A percentile compares a stretch with the other conserved stretches of the same genome.
Evolutionary conservation across 1,284 basidiomycete species (phyloP).

Genomic region (Phlebopus sp.): DNA sequence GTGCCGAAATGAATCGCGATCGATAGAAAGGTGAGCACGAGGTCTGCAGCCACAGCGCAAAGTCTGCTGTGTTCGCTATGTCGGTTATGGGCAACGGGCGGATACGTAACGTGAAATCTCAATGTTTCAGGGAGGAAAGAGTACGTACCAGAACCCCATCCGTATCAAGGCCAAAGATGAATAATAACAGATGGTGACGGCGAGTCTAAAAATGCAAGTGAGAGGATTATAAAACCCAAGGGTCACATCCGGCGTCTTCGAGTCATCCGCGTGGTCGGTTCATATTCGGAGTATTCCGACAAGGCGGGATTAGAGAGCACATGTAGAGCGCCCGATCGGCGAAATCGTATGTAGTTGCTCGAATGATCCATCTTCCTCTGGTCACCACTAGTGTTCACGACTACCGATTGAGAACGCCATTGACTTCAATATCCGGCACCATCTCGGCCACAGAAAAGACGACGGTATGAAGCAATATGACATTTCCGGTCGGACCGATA

Average conservation of each 20-base stretch:
- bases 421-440: too few relatives aligned
- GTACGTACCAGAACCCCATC: background rate
- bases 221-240: background rate
- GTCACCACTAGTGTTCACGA: too few relatives aligned
- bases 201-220: background rate
- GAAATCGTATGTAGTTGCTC: too few relatives aligned
- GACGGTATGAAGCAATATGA: too few relatives aligned
- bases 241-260: background rate
- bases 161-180: background rate
- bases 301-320: background rate
- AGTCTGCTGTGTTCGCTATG: background rate
- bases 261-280: background rate
- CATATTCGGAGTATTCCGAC: background rate
- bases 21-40: constrained; percentile 7
- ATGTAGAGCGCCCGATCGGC: too few relatives aligned
- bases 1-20: constrained; percentile 8
- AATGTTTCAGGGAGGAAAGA: background rate
- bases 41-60: background rate
- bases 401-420: too few relatives aligned
- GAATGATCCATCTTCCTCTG: too few relatives aligned
- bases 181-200: too few relatives aligned
- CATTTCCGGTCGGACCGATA: too few relatives aligned
- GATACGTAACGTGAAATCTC: background rate
- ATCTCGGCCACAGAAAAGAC: too few relatives aligned
- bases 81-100: background rate